phyloP scores from a whole-genome alignment of 2,329 filamentous ascomycete species.

The Eurotiales sp. region DNA sequence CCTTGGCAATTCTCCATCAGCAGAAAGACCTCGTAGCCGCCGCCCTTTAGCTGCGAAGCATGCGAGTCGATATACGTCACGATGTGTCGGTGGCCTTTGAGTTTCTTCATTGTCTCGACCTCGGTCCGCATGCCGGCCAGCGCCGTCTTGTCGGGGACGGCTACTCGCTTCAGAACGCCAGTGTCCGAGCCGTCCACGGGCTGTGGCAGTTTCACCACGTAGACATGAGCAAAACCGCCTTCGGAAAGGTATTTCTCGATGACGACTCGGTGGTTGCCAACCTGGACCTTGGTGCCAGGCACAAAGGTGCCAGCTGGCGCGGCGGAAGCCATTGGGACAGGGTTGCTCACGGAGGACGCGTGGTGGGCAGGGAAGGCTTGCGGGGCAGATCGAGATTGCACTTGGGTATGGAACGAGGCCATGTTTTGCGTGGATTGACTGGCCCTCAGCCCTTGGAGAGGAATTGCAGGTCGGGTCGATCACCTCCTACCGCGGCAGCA shows the following conservation, averaged over 20 bases:
- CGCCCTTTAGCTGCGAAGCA: conserved; percentile 85
- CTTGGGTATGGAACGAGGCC: conserved; percentile 29
- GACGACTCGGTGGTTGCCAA: conserved; percentile 84
- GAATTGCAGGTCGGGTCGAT: conserved; percentile 13
- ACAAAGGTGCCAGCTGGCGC: conserved; percentile 78
- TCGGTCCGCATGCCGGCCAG: conserved; percentile 95
- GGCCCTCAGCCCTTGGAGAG: conserved; percentile 25
- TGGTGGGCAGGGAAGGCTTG: conserved; percentile 20
- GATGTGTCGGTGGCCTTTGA: conserved; percentile 93
- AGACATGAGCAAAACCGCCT: conserved; percentile 97
- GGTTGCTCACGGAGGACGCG: conserved; percentile 31
- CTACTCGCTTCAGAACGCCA: conserved; percentile 89
- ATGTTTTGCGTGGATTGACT: conserved; percentile 23
- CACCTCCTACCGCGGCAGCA: conserved; percentile 25
- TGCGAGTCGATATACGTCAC: conserved; percentile 99
- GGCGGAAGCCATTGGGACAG: conserved; percentile 27
- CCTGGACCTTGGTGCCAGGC: conserved; percentile 93
- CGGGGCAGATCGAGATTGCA: conserved; percentile 25
- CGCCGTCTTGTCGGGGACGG: conserved; percentile 91
- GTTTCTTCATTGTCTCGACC: conserved; percentile 99
- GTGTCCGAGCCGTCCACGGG: conserved; percentile 73
- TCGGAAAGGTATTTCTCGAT: conserved; percentile 98
- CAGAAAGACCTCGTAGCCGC: conserved; percentile 95
- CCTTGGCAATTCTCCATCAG: conserved; percentile 98
- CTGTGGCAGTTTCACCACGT: conserved; percentile 82